Base-by-base conservation (phyloP, 139 green algal genomes). In the Haematococcus sp. region DNA sequence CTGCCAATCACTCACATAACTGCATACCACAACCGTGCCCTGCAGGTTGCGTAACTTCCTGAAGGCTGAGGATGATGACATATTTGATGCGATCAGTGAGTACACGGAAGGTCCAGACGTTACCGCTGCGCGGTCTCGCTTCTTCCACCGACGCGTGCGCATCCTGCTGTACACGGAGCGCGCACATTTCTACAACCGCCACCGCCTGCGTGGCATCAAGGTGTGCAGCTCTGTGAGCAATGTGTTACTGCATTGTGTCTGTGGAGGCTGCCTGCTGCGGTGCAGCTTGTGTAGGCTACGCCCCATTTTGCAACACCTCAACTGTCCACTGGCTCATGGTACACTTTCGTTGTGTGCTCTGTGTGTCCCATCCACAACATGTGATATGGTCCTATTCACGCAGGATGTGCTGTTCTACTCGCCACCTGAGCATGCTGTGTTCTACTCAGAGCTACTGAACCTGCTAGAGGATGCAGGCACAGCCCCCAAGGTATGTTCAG, bases 111-210 rank as follows among this genome's bases (percentile, higher is more conserved):
- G 64, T 17, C 59, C 76, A 0, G 88, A 97, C 49, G 84, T 89
- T 17, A 84, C 89, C 23, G 52, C 70, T 15, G 64, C 56, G 70
- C 28, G 75, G 0, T 60, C 25, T 17, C 87, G 61, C 76, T 99
- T 99, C 79, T 89, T 80, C 54, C 81, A 96, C 60, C 82, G 89
- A 0, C 74, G 86, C 5, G 79, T 73, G 2, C 83, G 83, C 13
- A 54, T 99, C n/a, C 65, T 98, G 78, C 75, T 99, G 20, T 96
- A 96, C 83, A 98, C 92, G 2, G 95, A 99, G 84, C 80, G 95
- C 1, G 86, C 94, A 3, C 94, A 98, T 79, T 99, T 98, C 68
- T 99, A 98, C 83, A 74, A 93, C 75, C 79, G 95, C 23, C 83
- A 89, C 34, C 74, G 79, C 40, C 84, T 97, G 28, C 78, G 88